phyloP scores from a whole-genome alignment of 129 eudicot genomes.

The Flaveria sonorensis region DNA sequence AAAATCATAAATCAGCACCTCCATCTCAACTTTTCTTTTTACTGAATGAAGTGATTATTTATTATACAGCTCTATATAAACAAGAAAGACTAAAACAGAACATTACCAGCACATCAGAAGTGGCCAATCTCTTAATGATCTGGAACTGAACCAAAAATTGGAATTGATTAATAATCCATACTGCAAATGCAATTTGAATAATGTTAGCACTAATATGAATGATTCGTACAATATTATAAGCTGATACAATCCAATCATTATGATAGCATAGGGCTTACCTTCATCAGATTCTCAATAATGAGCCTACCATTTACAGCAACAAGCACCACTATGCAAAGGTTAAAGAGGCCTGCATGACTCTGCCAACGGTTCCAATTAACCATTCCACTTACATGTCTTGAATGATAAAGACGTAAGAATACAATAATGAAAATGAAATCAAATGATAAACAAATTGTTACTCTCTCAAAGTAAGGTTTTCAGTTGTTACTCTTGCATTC shows the following conservation, averaged over 20 bases:
- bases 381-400: background rate
- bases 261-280: constrained; percentile 50
- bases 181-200: constrained; percentile 49
- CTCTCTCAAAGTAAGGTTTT: background rate
- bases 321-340: constrained; percentile 96
- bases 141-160: constrained; percentile 90
- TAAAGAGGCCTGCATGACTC: constrained; percentile 99
- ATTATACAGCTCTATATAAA: background rate
- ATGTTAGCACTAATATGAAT: constrained; percentile 20
- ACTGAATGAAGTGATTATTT: constrained; percentile 14
- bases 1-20: constrained; percentile 6
- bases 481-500: background rate
- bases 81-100: constrained; percentile 7
- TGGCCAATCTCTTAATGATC: constrained; percentile 91
- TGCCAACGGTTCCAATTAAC: constrained; percentile 38
- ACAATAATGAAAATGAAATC: constrained; percentile 14
- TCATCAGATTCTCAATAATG: constrained; percentile 93
- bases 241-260: background rate
- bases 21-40: background rate
- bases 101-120: constrained; percentile 90
- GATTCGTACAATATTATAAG: background rate
- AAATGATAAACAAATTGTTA: constrained; percentile 3
- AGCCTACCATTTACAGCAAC: constrained; percentile 96
- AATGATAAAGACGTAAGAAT: background rate
- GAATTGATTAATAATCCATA: constrained; percentile 84